These are phyloP conservation scores for Kitagawia praeruptora DNA, from an alignment of 129 eudicot species.

Conservation along the genomic window DNA sequence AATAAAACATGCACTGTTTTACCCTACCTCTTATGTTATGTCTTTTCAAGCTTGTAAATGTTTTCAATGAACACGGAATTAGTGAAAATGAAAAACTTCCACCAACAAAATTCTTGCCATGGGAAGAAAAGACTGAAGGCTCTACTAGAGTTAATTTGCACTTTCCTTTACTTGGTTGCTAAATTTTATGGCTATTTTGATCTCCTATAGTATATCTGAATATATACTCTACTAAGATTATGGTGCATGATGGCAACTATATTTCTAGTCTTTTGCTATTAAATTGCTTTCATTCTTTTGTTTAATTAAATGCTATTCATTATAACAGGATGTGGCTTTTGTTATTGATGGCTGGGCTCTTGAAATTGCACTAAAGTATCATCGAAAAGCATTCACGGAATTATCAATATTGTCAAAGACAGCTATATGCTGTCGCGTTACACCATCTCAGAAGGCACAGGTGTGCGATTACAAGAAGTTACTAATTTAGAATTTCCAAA, in stretches of 20 bases:
- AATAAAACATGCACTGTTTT: not conserved
- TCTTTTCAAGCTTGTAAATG: not conserved
- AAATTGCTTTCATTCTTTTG: not conserved
- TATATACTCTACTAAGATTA: not conserved
- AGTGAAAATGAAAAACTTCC: not conserved
- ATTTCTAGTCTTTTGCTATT: not conserved
- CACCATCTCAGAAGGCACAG: slow-evolving; percentile 99
- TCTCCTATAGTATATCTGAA: not conserved
- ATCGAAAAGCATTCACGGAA: slow-evolving; percentile 84
- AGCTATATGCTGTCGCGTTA: slow-evolving; percentile 96
- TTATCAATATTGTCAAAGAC: slow-evolving; percentile 85
- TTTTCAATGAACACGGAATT: not conserved
- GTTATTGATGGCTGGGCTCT: slow-evolving; percentile 99
- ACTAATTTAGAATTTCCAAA: not conserved
- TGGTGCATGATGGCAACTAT: slow-evolving; percentile 1
- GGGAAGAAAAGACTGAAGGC: not conserved
- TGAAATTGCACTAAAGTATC: slow-evolving; percentile 84
- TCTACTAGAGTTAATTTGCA: not conserved
- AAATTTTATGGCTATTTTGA: not conserved
- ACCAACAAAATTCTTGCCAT: not conserved
- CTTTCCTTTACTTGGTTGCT: not conserved
- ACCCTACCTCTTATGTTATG: not conserved
- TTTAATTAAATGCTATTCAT: not conserved
- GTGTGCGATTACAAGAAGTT: slow-evolving; percentile 19
- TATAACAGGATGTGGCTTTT: slow-evolving; percentile 87